Percentiles rank a stretch among this genome's conserved stretches.
phyloP scores from a whole-genome alignment of 78 protist genomes.

The Polysphondylium violaceum region DNA sequence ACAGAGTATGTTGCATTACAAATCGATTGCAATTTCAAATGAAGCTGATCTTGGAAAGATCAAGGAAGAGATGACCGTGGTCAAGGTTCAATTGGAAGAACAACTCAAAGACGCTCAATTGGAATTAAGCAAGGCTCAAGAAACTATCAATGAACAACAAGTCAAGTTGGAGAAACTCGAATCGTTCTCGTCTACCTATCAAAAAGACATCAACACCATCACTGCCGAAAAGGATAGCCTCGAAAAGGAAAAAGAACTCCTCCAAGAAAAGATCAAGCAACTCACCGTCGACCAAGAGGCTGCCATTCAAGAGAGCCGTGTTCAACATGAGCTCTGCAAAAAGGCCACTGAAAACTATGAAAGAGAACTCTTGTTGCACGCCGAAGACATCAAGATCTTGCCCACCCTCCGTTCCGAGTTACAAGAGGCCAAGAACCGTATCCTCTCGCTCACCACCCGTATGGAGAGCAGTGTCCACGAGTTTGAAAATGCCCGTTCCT shows the following conservation, averaged over 20 bases:
- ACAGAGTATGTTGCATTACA: conserved; percentile 55
- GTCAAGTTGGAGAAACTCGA: conserved; percentile 43
- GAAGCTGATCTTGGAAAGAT: conserved; percentile 33
- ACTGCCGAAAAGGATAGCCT: conserved; percentile 13
- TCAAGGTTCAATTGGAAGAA: conserved; percentile 56
- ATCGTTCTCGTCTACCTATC: conserved; percentile 48
- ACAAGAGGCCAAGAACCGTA: conserved; percentile 9
- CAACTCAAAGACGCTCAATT: conserved; percentile 24
- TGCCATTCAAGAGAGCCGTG: conserved; percentile 31
- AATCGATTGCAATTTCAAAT: conserved; percentile 50
- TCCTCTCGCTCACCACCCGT: neutral
- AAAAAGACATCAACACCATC: conserved; percentile 49
- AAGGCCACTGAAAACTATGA: conserved; percentile 69
- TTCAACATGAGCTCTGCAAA: conserved; percentile 30
- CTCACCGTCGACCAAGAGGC: conserved; percentile 24
- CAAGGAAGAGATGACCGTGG: conserved; percentile 33
- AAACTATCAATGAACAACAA: conserved; percentile 16
- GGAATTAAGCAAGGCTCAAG: neutral
- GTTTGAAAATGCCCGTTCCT: conserved; percentile 14
- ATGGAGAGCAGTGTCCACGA: conserved; percentile 2
- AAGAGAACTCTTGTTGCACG: conserved; percentile 38
- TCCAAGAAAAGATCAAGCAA: conserved; percentile 22
- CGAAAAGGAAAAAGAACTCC: conserved; percentile 6
- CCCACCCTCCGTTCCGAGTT: conserved; percentile 42
- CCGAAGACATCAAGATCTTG: conserved; percentile 46